Conservation (phyloP, 768 basidiomycete genomes). For the Serendipita sp. region DNA sequence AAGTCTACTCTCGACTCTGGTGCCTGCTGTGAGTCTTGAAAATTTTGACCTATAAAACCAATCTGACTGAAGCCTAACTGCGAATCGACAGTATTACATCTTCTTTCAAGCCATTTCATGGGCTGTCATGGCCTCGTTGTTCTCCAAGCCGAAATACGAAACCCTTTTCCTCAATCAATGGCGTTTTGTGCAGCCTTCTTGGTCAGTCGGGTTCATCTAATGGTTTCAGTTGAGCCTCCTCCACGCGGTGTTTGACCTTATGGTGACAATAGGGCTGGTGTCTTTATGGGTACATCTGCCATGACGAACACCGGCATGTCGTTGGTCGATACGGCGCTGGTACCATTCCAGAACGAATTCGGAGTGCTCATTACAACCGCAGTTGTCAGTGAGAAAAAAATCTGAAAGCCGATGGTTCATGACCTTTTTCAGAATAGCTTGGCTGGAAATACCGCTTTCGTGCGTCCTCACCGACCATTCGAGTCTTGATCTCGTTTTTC, state of each 20-base stretch:
- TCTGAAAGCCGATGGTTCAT: constrained; percentile 22
- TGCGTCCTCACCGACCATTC: constrained; percentile 30
- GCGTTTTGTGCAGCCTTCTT: constrained; percentile 39
- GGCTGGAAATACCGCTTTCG: constrained; percentile 87
- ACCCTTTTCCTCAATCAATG: constrained; percentile 11
- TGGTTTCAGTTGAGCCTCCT: background rate
- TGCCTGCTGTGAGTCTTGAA: constrained; percentile 17
- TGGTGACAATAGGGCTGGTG: constrained; percentile 15
- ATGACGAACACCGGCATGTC: constrained; percentile 84
- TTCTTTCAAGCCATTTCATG: constrained; percentile 51
- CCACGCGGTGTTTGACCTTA: background rate
- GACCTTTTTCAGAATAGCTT: constrained; percentile 47
- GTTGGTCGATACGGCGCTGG: constrained; percentile 75
- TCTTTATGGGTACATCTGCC: constrained; percentile 71
- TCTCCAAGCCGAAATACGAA: constrained; percentile 36
- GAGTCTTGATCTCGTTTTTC: constrained; percentile 3
- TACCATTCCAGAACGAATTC: constrained; percentile 65
- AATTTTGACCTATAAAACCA: background rate
- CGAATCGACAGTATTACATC: constrained; percentile 52
- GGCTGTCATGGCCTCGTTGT: constrained; percentile 66
- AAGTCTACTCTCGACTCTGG: constrained; percentile 19
- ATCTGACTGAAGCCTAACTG: background rate
- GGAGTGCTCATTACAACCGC: constrained; percentile 15
- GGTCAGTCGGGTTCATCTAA: constrained; percentile 30
- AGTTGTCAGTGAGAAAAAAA: background rate